phyloP scores from a whole-genome alignment of 352 stramenopile genomes.

The Peronosclerospora sorghi region DNA sequence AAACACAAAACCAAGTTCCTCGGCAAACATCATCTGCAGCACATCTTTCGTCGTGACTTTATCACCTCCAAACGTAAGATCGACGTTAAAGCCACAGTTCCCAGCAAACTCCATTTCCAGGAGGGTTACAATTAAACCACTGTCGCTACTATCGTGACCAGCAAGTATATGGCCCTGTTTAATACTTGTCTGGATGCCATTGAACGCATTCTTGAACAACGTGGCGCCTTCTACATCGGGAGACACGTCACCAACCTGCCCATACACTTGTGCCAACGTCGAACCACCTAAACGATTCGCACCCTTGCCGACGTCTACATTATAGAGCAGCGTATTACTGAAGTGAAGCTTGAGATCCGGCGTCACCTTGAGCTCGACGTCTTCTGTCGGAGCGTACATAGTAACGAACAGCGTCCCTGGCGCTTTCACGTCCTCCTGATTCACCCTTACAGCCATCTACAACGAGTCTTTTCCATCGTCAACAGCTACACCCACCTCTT shows the following conservation, averaged over 20 bases:
- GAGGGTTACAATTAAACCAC: conserved; percentile 91
- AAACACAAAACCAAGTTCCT: conserved; percentile 96
- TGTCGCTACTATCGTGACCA: conserved; percentile 98
- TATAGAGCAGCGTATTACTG: conserved; percentile 82
- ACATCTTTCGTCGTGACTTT: conserved; percentile 48
- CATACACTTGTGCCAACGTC: conserved; percentile 91
- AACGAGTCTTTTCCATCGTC: conserved; percentile 99
- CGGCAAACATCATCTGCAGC: conserved; percentile 87
- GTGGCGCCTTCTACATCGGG: conserved; percentile 90
- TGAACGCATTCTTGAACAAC: conserved; percentile 90
- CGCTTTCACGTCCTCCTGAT: conserved; percentile 94
- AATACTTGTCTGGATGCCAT: conserved; percentile 88
- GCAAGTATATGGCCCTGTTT: conserved; percentile 87
- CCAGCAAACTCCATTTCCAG: conserved; percentile 99
- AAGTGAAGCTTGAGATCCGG: conserved; percentile 92
- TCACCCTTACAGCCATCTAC: conserved; percentile 95
- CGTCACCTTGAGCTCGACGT: conserved; percentile 95
- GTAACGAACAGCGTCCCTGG: conserved; percentile 96
- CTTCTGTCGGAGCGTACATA: conserved; percentile 94
- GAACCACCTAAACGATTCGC: conserved; percentile 92
- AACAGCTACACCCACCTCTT: conserved; percentile 92
- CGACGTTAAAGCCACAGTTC: conserved; percentile 93
- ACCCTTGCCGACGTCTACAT: conserved; percentile 90
- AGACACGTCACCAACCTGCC: conserved; percentile 71
- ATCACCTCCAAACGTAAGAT: conserved; percentile 53